Evolutionary conservation across 2,329 filamentous ascomycete species (phyloP).

Genomic region (Clonostachys solani): DNA sequence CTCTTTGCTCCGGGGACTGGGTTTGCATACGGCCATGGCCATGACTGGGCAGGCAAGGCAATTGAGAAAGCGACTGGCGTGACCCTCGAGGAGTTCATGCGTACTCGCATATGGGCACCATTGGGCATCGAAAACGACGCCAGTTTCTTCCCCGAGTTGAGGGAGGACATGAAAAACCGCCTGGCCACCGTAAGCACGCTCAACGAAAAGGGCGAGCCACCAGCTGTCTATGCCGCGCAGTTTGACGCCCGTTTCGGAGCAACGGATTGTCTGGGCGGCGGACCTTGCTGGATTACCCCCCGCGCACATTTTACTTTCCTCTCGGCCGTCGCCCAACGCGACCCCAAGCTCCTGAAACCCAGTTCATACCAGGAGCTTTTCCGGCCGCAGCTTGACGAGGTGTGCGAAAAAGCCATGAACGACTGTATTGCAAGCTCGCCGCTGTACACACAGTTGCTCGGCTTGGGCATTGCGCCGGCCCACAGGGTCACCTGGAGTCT

Average conservation of each 20-base stretch:
- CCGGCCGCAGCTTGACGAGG: constrained; percentile 3
- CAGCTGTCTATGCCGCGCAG: not conserved
- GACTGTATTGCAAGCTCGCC: not conserved
- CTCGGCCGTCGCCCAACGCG: not conserved
- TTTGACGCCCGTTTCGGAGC: not conserved
- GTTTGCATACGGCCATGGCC: constrained; percentile 41
- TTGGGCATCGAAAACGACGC: constrained; percentile 19
- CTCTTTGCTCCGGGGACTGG: constrained; percentile 37
- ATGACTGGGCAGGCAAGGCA: constrained; percentile 42
- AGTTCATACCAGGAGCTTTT: constrained; percentile 2
- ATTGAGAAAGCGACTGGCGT: constrained; percentile 32
- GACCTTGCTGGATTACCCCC: not conserved
- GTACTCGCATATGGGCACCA: constrained; percentile 25
- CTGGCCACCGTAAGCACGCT: not conserved
- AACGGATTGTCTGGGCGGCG: constrained; percentile 1
- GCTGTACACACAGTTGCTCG: not conserved
- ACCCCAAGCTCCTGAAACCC: not conserved
- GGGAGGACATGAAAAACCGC: not conserved
- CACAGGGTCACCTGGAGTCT: not conserved
- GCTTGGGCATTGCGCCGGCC: not conserved
- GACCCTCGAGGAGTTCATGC: constrained; percentile 29
- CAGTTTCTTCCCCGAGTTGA: not conserved
- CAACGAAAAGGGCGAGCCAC: not conserved
- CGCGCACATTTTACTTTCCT: constrained; percentile 1
- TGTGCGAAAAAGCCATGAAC: not conserved